Conservation (phyloP, 129 eudicot genomes). For the Flaveria robusta region DNA sequence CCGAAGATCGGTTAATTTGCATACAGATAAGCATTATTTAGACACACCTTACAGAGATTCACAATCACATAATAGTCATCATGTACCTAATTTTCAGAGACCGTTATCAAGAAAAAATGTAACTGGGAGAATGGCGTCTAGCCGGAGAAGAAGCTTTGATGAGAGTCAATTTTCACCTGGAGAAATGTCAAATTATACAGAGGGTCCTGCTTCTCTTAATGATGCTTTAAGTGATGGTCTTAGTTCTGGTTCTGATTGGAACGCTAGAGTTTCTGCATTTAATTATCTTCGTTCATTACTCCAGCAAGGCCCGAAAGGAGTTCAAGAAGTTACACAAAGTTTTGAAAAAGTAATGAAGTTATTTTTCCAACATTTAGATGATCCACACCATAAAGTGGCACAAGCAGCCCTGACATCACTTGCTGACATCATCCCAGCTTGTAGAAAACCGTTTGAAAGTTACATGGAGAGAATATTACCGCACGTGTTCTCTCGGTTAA, state of each 20-base stretch:
- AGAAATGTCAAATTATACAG: constrained; percentile 69
- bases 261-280: constrained; percentile 93
- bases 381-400: constrained; percentile 99
- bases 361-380: constrained; percentile 90
- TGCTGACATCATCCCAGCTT: constrained; percentile 89
- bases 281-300: constrained; percentile 71
- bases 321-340: constrained; percentile 86
- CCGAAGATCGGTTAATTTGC: constrained; percentile 63
- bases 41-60: constrained; percentile 70
- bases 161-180: constrained; percentile 73
- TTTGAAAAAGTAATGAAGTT: constrained; percentile 97
- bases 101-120: constrained; percentile 78
- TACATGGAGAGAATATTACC: constrained; percentile 94
- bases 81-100: constrained; percentile 85
- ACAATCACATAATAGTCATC: constrained; percentile 48
- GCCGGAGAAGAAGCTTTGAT: constrained; percentile 85
- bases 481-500: constrained; percentile 88
- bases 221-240: constrained; percentile 89
- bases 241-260: constrained; percentile 86
- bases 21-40: constrained; percentile 59
- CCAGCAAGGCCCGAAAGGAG: constrained; percentile 81
- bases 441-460: constrained; percentile 88
- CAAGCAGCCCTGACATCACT: constrained; percentile 95
- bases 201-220: constrained; percentile 80
- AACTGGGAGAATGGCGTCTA: constrained; percentile 68